Conservation (phyloP, 768 basidiomycete genomes). For the Amanita muscaria region DNA sequence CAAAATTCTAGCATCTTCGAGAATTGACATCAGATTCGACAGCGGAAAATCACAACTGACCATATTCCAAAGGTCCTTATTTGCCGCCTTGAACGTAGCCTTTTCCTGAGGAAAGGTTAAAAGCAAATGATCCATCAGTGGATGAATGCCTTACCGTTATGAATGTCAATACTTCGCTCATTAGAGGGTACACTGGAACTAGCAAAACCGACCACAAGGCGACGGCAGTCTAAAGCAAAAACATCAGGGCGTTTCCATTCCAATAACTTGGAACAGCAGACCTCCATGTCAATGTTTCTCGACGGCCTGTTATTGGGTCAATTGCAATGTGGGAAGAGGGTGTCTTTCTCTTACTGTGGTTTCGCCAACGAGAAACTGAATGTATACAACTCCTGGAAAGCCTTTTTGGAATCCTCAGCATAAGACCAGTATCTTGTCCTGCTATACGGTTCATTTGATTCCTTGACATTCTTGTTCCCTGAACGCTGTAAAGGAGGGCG, state of each 20-base stretch:
- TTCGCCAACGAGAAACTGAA: conserved; percentile 70
- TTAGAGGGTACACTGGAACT: conserved; percentile 55
- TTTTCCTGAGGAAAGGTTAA: conserved; percentile 27
- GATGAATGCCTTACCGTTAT: conserved; percentile 40
- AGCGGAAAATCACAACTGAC: conserved; percentile 28
- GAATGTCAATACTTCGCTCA: conserved; percentile 56
- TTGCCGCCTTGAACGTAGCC: conserved; percentile 64
- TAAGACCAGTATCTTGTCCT: conserved; percentile 41
- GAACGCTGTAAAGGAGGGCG: conserved; percentile 33
- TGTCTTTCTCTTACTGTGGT: conserved; percentile 43
- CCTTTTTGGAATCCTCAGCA: conserved; percentile 36
- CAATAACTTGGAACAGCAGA: conserved; percentile 21
- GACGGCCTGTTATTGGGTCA: conserved; percentile 37
- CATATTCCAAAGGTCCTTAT: conserved; percentile 85
- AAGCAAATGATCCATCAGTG: neutral
- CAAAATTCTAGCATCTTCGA: conserved; percentile 71
- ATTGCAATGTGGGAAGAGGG: neutral
- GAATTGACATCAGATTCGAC: neutral
- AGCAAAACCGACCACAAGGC: conserved; percentile 75
- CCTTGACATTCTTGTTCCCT: conserved; percentile 21
- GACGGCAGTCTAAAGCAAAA: conserved; percentile 43
- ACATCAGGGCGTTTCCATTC: neutral
- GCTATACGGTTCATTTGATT: conserved; percentile 45
- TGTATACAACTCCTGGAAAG: conserved; percentile 58
- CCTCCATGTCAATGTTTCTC: conserved; percentile 78